Percentiles rank a stretch among this genome's conserved stretches.
Evolutionary conservation across 108 stramenopile species (phyloP).

Genomic region (Cyclotella sp.): DNA sequence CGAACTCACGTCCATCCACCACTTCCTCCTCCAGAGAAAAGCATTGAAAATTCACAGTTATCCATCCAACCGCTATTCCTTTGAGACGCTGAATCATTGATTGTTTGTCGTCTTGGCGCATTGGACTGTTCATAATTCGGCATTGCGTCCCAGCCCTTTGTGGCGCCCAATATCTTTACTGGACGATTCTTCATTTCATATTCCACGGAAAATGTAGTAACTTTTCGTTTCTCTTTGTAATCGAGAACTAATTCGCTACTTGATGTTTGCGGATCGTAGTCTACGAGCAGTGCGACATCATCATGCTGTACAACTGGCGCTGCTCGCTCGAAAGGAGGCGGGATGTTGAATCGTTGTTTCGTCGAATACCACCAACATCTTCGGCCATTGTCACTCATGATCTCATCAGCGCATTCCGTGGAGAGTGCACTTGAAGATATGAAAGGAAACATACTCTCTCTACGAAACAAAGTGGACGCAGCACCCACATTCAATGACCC

Average conservation of each 20-base stretch:
- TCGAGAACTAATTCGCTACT: slow-evolving; percentile 6
- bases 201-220: slow-evolving; percentile 56
- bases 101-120: neutral
- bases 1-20: slow-evolving; percentile 57
- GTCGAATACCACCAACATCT: slow-evolving; percentile 53
- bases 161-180: slow-evolving; percentile 70
- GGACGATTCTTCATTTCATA: slow-evolving; percentile 75
- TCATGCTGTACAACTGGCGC: slow-evolving; percentile 30
- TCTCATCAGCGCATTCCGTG: neutral
- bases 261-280: slow-evolving; percentile 7
- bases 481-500: slow-evolving; percentile 69
- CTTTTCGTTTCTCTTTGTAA: slow-evolving; percentile 13
- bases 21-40: slow-evolving; percentile 31
- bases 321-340: slow-evolving; percentile 24
- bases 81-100: neutral
- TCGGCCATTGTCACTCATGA: neutral
- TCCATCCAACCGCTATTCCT: slow-evolving; percentile 22
- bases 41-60: slow-evolving; percentile 15
- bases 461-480: slow-evolving; percentile 66
- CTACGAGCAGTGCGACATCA: slow-evolving; percentile 24
- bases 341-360: slow-evolving; percentile 18
- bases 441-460: slow-evolving; percentile 64
- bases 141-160: slow-evolving; percentile 72
- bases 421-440: slow-evolving; percentile 18
- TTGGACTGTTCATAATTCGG: slow-evolving; percentile 19